phyloP scores from a whole-genome alignment of 495 filamentous ascomycete species.

The Xylaria venustula region DNA sequence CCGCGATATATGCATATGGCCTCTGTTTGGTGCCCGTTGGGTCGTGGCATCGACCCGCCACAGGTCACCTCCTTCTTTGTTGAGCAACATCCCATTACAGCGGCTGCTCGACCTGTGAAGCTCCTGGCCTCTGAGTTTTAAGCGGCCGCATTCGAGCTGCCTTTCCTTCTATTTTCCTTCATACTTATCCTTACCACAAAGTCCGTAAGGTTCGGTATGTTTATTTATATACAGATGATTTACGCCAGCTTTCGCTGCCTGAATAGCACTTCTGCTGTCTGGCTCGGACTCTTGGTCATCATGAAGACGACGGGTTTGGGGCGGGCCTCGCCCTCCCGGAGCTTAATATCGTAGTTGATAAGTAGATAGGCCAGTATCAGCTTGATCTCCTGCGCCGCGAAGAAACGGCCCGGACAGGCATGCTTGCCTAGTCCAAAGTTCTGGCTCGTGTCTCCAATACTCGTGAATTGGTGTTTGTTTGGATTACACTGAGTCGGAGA shows the following conservation, averaged over 20 bases:
- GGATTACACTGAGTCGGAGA: too few relatives aligned
- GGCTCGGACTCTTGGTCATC: slow-evolving; percentile 34
- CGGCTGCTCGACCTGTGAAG: slow-evolving; percentile 9
- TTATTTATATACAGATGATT: background rate
- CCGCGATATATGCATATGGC: background rate
- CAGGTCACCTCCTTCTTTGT: background rate
- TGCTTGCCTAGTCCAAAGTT: slow-evolving; percentile 55
- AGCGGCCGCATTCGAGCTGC: background rate
- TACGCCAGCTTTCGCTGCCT: slow-evolving; percentile 17
- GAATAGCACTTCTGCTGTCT: slow-evolving; percentile 33
- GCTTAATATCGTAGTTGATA: slow-evolving; percentile 46
- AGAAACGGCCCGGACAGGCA: slow-evolving; percentile 56
- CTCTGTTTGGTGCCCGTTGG: too few relatives aligned
- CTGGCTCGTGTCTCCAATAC: slow-evolving; percentile 41
- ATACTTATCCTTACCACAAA: background rate
- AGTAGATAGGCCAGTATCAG: slow-evolving; percentile 41
- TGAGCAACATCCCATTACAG: background rate
- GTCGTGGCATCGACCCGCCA: too few relatives aligned
- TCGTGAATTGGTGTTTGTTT: slow-evolving; percentile 42
- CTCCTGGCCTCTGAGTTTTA: slow-evolving; percentile 21
- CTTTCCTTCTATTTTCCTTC: background rate
- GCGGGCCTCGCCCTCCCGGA: slow-evolving; percentile 38
- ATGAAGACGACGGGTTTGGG: slow-evolving; percentile 34
- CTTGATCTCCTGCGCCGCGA: slow-evolving; percentile 52
- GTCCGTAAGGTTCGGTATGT: too few relatives aligned